A percentile compares a stretch with the other conserved stretches of the same genome.
Conservation (phyloP, 495 filamentous ascomycete species). For the Chaetomium cochliodes region DNA sequence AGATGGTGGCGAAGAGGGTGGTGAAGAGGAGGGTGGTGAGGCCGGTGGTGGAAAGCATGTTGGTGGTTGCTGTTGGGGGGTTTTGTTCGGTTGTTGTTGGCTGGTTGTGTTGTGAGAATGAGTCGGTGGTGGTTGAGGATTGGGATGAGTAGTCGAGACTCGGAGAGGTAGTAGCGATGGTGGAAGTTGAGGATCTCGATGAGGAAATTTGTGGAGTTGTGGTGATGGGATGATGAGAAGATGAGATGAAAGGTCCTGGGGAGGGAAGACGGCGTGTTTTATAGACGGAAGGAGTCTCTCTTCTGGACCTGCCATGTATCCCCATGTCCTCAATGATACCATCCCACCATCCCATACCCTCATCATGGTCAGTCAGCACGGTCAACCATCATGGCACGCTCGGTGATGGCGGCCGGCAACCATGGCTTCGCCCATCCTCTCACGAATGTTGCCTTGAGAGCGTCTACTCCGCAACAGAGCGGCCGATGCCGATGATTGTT, state of each 20-base stretch:
- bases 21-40: constrained; percentile 26
- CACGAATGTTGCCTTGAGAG: not conserved
- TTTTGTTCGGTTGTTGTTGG: not conserved
- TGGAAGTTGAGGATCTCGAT: not conserved
- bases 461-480: not conserved
- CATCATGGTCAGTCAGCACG: not conserved
- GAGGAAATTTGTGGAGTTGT: not conserved
- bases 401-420: not conserved
- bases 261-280: not conserved
- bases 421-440: not conserved
- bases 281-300: not conserved
- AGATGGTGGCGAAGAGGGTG: too few relatives aligned
- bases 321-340: not conserved
- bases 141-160: not conserved
- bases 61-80: constrained; percentile 16
- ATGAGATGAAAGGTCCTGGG: not conserved
- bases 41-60: constrained; percentile 32
- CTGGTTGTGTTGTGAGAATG: not conserved
- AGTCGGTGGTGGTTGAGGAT: not conserved
- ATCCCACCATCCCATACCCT: not conserved
- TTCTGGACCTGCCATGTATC: not conserved
- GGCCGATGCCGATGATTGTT: not conserved
- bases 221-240: not conserved
- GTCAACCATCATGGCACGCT: not conserved
- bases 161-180: not conserved